Base-by-base conservation (phyloP, 2,329 filamentous ascomycete genomes). In the Rhytidhysteron rufulum region DNA sequence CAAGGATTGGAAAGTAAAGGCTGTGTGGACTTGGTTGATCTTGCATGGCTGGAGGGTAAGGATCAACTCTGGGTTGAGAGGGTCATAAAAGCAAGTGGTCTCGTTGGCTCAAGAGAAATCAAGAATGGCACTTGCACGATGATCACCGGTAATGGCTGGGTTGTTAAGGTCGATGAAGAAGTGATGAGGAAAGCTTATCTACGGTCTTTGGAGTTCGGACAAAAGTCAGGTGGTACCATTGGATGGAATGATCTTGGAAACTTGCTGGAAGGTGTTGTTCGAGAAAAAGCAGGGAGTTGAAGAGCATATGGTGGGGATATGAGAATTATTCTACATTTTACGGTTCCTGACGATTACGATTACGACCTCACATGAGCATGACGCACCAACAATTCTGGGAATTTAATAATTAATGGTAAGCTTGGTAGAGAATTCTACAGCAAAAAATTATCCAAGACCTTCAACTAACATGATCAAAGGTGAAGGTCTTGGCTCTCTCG, bases 111-210 rank as follows among this genome's bases (percentile, higher is more conserved):
- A 34, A 38, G 53, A 17, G 44, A 48, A 27, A 49, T 49, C 22
- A 56, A 45, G 7, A 54, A 51, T 11, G 54, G 46, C 19, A 39
- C 48, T 8, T 47, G 66, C 39, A 62, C 62, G 3, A 55, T 73
- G 57, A 56, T 73, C 3, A 74, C 71, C 13, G 62, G 63, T 9
- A 60, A 50, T 11, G 67, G 67, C 4, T 73, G 70, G 69, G 50
- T 69, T 19, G 66, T 72, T 0, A 58, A 52, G 34, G 54, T 74
- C 5, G 60, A 62, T 22, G 49, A 50, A 19, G 52, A 62, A 13
- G 52, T 70, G 21, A 68, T 74, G 68, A 45, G 40, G 30, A 49
- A 50, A 32, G 63, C 64, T 16, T 74, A 72, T 50, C 49, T 42
- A 16, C 55, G 63, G 31, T 62, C 58, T 4, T 59, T 61, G 39